phyloP scores from a whole-genome alignment of 352 stramenopile species.

The Pythium plurisporium region DNA sequence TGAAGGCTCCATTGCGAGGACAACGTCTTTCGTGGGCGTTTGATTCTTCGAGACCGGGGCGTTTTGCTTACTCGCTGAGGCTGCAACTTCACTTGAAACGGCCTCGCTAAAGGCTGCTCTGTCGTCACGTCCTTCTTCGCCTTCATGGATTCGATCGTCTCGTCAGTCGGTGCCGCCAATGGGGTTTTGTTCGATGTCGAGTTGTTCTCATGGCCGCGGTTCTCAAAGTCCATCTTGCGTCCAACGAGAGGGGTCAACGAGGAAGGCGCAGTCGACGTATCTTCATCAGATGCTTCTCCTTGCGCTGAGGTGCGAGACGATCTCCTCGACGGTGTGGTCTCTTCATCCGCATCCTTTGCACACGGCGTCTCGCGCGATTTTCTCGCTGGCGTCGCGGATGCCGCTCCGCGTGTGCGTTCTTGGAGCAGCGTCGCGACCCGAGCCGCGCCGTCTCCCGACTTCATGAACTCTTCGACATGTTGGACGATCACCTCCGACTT shows the following conservation, averaged over 20 bases:
- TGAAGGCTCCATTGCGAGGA: neutral
- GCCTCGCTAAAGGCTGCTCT: too few species aligned
- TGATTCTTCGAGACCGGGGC: neutral
- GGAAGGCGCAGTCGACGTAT: neutral
- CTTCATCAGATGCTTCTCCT: neutral
- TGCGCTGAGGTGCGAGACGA: neutral
- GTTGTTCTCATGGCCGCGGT: neutral
- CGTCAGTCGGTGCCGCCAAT: too few species aligned
- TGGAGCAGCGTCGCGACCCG: conserved; percentile 29
- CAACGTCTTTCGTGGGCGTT: neutral
- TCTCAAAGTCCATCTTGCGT: conserved; percentile 6
- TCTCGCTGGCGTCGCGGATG: conserved; percentile 2
- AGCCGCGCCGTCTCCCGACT: conserved; percentile 32
- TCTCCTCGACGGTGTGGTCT: neutral
- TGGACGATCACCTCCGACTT: conserved; percentile 64
- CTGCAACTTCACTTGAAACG: too few species aligned
- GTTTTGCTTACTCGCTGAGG: neutral
- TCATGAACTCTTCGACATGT: conserved; percentile 40
- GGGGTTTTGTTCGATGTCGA: neutral
- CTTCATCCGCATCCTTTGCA: conserved; percentile 1
- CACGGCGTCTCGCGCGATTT: neutral
- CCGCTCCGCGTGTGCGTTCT: conserved; percentile 2
- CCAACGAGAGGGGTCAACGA: neutral
- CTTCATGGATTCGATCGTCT: too few species aligned
- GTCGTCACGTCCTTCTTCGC: neutral